A percentile compares a stretch with the other conserved stretches of the same genome.
These are phyloP conservation scores for Podospora bellae-mahoneyi DNA, from an alignment of 495 filamentous ascomycete genomes.

Conservation along the genomic window DNA sequence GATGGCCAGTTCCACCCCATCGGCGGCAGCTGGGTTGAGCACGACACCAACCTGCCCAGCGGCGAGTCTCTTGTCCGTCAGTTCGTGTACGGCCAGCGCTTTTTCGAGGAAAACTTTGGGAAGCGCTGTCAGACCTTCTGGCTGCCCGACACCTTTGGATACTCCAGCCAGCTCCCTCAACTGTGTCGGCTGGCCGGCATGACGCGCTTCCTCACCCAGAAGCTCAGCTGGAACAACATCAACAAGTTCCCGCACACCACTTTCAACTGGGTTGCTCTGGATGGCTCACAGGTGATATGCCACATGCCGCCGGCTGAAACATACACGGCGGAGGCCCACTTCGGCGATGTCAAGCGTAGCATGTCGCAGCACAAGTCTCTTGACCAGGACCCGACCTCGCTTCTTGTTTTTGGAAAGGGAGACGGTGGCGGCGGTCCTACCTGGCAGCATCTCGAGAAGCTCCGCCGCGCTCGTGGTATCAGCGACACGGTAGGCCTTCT, in stretches of 20 bases:
- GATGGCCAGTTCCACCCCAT: constrained; percentile 90
- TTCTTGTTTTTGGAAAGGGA: constrained; percentile 92
- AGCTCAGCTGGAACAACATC: constrained; percentile 92
- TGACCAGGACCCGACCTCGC: constrained; percentile 80
- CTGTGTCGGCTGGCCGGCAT: constrained; percentile 88
- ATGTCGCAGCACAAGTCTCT: constrained; percentile 92
- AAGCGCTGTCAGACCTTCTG: constrained; percentile 88
- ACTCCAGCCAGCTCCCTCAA: constrained; percentile 91
- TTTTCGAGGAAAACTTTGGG: constrained; percentile 91
- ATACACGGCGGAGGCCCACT: constrained; percentile 90
- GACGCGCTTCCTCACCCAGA: constrained; percentile 95
- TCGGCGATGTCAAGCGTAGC: constrained; percentile 90
- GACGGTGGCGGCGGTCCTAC: constrained; percentile 95
- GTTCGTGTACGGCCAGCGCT: constrained; percentile 90
- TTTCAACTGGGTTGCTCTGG: constrained; percentile 94
- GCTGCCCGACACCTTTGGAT: constrained; percentile 97
- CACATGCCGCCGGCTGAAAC: constrained; percentile 96
- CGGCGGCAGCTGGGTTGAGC: constrained; percentile 97
- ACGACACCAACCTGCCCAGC: constrained; percentile 95
- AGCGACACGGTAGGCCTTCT: constrained; percentile 81
- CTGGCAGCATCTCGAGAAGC: constrained; percentile 90
- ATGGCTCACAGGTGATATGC: constrained; percentile 93
- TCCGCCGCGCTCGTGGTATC: constrained; percentile 89
- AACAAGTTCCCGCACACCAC: constrained; percentile 98
- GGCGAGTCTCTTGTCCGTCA: constrained; percentile 94